A percentile compares a stretch with the other conserved stretches of the same genome.
These are phyloP conservation scores for Citrus trifoliata DNA, from an alignment of 345 rosid genomes.

Conservation along the genomic window DNA sequence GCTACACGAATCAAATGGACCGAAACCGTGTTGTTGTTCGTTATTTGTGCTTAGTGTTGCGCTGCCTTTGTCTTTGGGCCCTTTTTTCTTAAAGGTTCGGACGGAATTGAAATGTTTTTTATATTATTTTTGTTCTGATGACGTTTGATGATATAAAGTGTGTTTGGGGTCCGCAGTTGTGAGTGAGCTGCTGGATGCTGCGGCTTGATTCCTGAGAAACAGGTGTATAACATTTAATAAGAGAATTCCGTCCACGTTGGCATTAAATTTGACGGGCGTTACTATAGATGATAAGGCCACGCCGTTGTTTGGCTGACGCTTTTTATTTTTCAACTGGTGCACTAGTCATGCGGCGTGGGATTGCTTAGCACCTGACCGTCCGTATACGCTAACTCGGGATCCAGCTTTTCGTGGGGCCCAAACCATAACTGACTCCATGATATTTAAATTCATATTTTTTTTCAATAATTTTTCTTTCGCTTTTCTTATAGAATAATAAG, in stretches of 20 bases:
- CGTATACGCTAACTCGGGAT: background rate
- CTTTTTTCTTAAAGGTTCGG: background rate
- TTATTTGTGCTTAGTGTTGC: background rate
- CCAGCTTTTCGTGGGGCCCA: too few species aligned
- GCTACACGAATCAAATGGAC: background rate
- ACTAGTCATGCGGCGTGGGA: background rate
- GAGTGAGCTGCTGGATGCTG: background rate
- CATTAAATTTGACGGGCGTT: background rate
- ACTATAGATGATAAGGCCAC: background rate
- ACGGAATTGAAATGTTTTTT: slow-evolving; percentile 34
- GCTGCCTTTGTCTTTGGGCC: too few species aligned
- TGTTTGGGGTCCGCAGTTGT: slow-evolving; percentile 31
- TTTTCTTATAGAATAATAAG: too few species aligned
- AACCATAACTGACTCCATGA: too few species aligned
- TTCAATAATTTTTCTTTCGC: too few species aligned
- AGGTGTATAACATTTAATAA: background rate
- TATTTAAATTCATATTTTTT: too few species aligned
- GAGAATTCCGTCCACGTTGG: slow-evolving; percentile 1
- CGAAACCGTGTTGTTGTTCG: background rate
- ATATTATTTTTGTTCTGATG: background rate
- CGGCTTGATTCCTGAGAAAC: background rate
- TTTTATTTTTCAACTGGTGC: background rate
- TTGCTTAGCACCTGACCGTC: background rate
- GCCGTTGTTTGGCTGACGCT: background rate
- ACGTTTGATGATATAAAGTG: background rate